Evolutionary conservation across 306 rosid genomes (phyloP), one percentile per base, ranked within the genome.

Genomic region (Malus orientalis): DNA sequence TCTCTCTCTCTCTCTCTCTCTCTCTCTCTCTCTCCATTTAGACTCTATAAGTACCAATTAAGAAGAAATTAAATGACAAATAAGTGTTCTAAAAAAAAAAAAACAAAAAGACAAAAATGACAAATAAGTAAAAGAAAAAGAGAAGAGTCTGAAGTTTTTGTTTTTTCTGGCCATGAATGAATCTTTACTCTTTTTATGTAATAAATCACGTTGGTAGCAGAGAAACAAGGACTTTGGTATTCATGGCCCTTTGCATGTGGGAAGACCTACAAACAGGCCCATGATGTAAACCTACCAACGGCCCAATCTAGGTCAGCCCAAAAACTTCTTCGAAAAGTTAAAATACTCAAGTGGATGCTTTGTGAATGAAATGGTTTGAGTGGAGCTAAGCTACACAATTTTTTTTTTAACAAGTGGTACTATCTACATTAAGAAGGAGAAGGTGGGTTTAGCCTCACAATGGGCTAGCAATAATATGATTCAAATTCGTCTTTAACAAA

Each of bases 401-500:
- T 33, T 33, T 33, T 36, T 36, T 6, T 36, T 36, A 36, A 36
- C 9, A 36, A 7, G 2, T 0, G 2, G 9, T 7, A 36, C 1
- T 36, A 36, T 36, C 9, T 7, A 36, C 9, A 7, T 0, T 36
- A 36, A 36, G 8, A 6, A 1, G 6, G 8, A 36, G 8, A 0
- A 0, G 0, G 0, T 36, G 2, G 8, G 0, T 2, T 36, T 36
- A 36, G 2, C 2, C 8, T 36, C 40, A 36, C 0, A 36, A 6
- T 36, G 0, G 8, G 2, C 0, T 6, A 36, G 2, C 40, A 36
- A 36, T 36, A 36, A 36, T 36, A 2, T 1, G 8, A 0, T 36
- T 36, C 40, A 36, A 36, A 36, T 36, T 36, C 8, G 8, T 6
- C 2, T 36, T 36, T 36, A 2, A 1, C 8, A 0, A 36, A 0